A percentile compares a stretch with the other conserved stretches of the same genome.
Evolutionary conservation across 169 alveolate species (phyloP).

Genomic region (Plasmodium vivax): DNA sequence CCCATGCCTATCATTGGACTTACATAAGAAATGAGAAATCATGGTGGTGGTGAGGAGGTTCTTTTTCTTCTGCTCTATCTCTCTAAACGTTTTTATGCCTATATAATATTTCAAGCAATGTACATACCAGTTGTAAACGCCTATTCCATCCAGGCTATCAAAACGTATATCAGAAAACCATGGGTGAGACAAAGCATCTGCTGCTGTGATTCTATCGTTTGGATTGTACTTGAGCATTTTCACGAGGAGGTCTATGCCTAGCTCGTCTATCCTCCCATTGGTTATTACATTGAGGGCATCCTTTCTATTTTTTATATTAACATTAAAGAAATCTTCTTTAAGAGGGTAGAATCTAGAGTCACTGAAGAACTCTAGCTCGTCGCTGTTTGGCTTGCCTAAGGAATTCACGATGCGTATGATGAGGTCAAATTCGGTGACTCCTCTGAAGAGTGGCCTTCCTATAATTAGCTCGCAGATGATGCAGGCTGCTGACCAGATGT

Average conservation of each 20-base stretch:
- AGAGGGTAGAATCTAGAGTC: constrained; percentile 86
- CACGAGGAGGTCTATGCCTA: constrained; percentile 91
- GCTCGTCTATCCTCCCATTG: constrained; percentile 80
- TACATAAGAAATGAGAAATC: constrained; percentile 84
- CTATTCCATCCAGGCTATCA: constrained; percentile 85
- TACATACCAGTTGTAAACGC: constrained; percentile 86
- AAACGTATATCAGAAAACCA: constrained; percentile 89
- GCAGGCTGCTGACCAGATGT: constrained; percentile 92
- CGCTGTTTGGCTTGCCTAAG: constrained; percentile 89
- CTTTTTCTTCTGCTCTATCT: constrained; percentile 81
- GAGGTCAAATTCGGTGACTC: constrained; percentile 89
- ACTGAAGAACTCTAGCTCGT: constrained; percentile 86
- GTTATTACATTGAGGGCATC: constrained; percentile 80
- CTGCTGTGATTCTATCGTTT: constrained; percentile 94
- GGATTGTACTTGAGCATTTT: constrained; percentile 94
- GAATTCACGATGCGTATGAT: constrained; percentile 85
- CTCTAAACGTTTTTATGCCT: constrained; percentile 83
- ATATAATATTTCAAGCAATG: constrained; percentile 84
- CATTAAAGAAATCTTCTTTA: constrained; percentile 80
- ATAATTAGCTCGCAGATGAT: constrained; percentile 90
- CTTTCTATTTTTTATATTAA: constrained; percentile 75
- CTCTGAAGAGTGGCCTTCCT: constrained; percentile 91
- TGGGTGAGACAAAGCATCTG: constrained; percentile 96
- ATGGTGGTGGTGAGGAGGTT: constrained; percentile 84
- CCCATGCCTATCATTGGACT: constrained; percentile 66